Percentiles rank a stretch among this genome's conserved stretches.
These are phyloP conservation scores for Saccharomyces eubayanus DNA, from an alignment of 805 yeast genomes.

Conservation along the genomic window DNA sequence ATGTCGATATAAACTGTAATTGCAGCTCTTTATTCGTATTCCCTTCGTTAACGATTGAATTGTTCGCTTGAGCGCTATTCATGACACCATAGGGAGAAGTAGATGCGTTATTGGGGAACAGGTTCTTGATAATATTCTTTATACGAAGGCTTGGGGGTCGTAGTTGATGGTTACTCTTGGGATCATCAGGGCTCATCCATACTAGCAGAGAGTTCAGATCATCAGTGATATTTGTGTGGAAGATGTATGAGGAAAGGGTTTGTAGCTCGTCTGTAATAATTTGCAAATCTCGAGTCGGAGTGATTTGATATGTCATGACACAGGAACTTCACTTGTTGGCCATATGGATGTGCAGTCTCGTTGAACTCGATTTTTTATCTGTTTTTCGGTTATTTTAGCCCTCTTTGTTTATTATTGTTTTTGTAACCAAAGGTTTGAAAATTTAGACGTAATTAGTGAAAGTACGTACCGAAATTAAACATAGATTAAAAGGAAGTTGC, in stretches of 20 bases:
- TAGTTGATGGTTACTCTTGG: conserved; percentile 17
- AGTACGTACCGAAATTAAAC: neutral
- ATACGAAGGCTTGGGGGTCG: conserved; percentile 20
- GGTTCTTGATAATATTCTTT: conserved; percentile 9
- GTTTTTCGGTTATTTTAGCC: neutral
- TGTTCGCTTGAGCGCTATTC: neutral
- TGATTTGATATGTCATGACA: neutral
- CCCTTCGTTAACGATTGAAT: neutral
- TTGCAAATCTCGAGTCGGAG: neutral
- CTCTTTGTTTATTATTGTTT: neutral
- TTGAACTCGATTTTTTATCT: neutral
- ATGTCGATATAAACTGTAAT: conserved; percentile 4
- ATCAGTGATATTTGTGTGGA: neutral
- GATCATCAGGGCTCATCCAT: conserved; percentile 24
- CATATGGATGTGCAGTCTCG: neutral
- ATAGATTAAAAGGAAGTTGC: neutral
- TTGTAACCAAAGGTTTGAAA: neutral
- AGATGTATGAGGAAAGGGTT: neutral
- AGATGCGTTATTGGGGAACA: neutral
- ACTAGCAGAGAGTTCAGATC: conserved; percentile 17
- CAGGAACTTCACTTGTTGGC: neutral
- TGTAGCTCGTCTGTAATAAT: neutral
- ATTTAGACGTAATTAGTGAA: neutral
- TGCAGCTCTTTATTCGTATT: neutral
- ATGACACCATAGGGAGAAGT: neutral